Conservation (phyloP, 148 eudicot genomes). For the Heliosperma pusillum region DNA sequence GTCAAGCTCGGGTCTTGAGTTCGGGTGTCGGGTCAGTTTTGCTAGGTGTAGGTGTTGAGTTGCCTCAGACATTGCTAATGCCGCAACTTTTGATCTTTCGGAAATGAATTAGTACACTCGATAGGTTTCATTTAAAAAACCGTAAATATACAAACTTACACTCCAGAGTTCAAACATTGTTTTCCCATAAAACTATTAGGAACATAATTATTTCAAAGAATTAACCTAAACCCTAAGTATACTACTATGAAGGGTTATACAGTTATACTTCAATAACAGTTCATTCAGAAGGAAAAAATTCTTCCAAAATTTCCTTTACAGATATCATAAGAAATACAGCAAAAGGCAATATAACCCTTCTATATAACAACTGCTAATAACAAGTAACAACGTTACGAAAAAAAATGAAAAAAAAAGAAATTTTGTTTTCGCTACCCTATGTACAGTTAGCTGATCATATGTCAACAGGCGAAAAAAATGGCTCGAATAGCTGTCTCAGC, state of each 20-base stretch:
- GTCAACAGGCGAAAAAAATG: neutral
- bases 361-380: neutral
- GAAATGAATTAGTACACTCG: no score
- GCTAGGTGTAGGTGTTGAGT: no score
- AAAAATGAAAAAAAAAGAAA: neutral
- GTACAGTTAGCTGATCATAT: slow-evolving; percentile 10
- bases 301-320: neutral
- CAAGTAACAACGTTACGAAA: neutral
- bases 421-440: neutral
- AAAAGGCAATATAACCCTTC: neutral
- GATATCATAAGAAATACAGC: neutral
- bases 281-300: neutral
- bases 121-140: no score
- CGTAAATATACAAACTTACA: no score
- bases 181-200: no score
- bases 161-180: no score
- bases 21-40: no score
- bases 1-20: no score
- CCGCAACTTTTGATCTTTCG: no score
- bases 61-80: no score
- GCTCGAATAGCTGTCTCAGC: neutral
- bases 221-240: neutral
- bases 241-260: no score
- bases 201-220: neutral
- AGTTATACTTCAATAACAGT: neutral